Percentiles rank a stretch among this genome's conserved stretches.
Evolutionary conservation across 169 alveolate genomes (phyloP).

Genomic region (Eimeria praecox): DNA sequence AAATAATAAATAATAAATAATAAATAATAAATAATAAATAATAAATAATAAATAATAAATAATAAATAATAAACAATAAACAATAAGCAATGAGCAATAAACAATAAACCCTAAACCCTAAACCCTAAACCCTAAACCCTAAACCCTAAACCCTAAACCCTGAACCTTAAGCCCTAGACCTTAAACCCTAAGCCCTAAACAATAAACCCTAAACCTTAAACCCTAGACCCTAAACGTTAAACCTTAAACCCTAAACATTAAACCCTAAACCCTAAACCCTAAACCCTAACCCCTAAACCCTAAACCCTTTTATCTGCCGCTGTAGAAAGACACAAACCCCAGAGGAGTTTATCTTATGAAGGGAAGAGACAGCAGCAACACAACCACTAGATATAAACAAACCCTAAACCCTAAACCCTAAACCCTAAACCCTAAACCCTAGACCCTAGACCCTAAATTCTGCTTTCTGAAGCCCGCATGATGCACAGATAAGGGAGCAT

Average conservation of each 20-base stretch:
- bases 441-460: neutral
- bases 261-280: constrained; percentile 31
- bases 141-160: constrained; percentile 24
- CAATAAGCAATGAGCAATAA: no score
- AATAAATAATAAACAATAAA: no score
- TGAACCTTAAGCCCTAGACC: neutral
- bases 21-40: neutral
- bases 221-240: no score
- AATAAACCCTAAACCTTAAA: no score
- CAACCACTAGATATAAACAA: no score
- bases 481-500: no score
- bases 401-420: neutral
- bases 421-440: constrained; percentile 31
- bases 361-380: no score
- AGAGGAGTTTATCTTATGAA: no score
- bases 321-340: no score
- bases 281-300: neutral
- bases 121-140: constrained; percentile 31
- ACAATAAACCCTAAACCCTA: neutral
- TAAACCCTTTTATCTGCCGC: no score
- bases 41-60: neutral
- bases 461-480: no score
- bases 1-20: neutral
- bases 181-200: constrained; percentile 17
- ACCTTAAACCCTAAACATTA: neutral